Evolutionary conservation across 2,329 filamentous ascomycete genomes (phyloP).

Genomic region (Mollisia scopiformis): DNA sequence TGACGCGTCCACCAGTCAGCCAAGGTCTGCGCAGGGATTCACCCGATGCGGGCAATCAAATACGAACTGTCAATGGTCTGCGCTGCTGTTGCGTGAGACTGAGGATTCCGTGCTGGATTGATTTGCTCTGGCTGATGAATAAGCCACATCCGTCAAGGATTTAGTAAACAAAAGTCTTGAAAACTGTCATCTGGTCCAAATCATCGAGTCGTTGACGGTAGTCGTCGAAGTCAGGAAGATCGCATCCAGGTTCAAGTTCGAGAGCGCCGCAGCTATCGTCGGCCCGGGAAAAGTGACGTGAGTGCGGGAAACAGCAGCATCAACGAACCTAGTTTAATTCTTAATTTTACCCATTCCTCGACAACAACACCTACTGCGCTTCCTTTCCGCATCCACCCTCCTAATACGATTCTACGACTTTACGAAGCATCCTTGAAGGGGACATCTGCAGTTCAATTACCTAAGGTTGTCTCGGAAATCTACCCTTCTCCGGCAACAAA

Average conservation of each 20-base stretch:
- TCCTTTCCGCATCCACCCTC: not conserved
- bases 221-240: not conserved
- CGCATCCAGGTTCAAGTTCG: not conserved
- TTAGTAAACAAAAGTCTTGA: not conserved
- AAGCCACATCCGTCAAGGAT: not conserved
- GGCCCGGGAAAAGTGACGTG: not conserved
- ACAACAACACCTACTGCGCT: not conserved
- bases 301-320: not conserved
- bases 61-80: not conserved
- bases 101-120: not conserved
- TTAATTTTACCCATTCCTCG: not conserved
- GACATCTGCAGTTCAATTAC: not conserved
- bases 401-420: not conserved
- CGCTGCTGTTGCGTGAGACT: not conserved
- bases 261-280: no score
- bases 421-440: not conserved
- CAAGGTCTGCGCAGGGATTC: not conserved
- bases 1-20: slow-evolving; percentile 6
- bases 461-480: not conserved
- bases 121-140: not conserved
- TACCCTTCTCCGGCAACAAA: not conserved
- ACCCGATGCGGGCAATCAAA: not conserved
- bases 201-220: not conserved
- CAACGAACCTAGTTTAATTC: not conserved
- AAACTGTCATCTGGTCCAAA: not conserved